Evolutionary conservation across 2,329 filamentous ascomycete genomes (phyloP), one percentile per base, ranked within the genome.

Genomic region (Shiraia bambusicola): DNA sequence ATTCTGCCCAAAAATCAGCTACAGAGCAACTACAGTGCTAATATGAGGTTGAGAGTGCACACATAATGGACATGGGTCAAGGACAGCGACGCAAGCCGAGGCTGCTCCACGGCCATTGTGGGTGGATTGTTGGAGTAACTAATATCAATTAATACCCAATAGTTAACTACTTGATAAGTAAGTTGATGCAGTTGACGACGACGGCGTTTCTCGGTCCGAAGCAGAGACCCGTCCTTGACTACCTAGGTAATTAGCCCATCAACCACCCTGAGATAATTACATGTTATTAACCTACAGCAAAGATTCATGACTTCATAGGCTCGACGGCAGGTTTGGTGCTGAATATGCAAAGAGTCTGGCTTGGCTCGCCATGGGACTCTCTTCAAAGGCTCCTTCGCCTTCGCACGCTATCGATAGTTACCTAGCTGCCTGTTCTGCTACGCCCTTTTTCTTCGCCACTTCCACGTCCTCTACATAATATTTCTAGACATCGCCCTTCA

Each of bases 11-110:
- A 9, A 41, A 9, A 41, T 63, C 30, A 61, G 55, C 8, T 22
- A 22, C 42, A 38, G 49, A 13, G 31, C n/a, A n/a, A 37, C 49
- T 31, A 29, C 35, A 28, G 11, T 13, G n/a, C 14, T 11, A 15
- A 37, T 5, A 16, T 30, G 35, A 32, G 39, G 34, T 11, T 28
- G 16, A 22, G n/a, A 29, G 32, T 28, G 42, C 82, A 63, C 73
- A 94, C 91, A 78, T 97, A 97, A 75, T 93, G 88, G 57, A 97
- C 91, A 73, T 97, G 92, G 9, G 93, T 97, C 56, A 98, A 74
- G 37, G 92, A 95, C 47, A 98, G 80, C 16, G 92, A 97, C 37
- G 91, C 89, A 42, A 97, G 76, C 28, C 87, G 83, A 16, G 74
- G 67, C 17, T 69, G 66, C 31, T 76, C 72, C 73, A 77, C 76